phyloP scores from a whole-genome alignment of 2,329 filamentous ascomycete genomes.

The Aspergillus neoniger region DNA sequence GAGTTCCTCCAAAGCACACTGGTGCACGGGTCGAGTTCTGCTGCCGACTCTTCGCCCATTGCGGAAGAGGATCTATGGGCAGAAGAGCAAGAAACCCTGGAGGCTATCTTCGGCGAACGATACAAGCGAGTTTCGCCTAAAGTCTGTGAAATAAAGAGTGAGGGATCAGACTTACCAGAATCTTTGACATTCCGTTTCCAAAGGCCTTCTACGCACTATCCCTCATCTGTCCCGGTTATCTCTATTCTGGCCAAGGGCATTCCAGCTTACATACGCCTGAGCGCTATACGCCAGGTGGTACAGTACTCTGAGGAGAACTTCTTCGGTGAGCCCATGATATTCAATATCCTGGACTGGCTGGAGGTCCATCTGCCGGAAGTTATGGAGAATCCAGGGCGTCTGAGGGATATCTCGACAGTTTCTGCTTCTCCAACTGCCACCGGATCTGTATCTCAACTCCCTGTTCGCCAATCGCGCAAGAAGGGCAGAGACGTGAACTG shows the following conservation, averaged over 20 bases:
- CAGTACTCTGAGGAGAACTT: conserved; percentile 70
- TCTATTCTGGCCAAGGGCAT: conserved; percentile 68
- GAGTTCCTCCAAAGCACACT: conserved; percentile 75
- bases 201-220: conserved; percentile 70
- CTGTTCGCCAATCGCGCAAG: conserved; percentile 32
- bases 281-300: conserved; percentile 76
- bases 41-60: conserved; percentile 18
- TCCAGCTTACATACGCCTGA: conserved; percentile 90
- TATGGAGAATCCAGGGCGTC: conserved; percentile 77
- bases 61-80: conserved; percentile 66
- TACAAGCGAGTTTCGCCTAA: conserved; percentile 63
- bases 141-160: conserved; percentile 70
- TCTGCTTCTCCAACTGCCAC: conserved; percentile 53
- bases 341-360: conserved; percentile 86
- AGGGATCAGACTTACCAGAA: conserved; percentile 48
- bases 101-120: conserved; percentile 80
- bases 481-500: conserved; percentile 65
- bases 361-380: conserved; percentile 81
- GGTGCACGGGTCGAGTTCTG: conserved; percentile 47
- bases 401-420: conserved; percentile 81
- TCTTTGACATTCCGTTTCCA: conserved; percentile 65
- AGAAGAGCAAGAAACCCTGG: conserved; percentile 80
- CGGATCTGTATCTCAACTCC: conserved; percentile 25
- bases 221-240: conserved; percentile 66
- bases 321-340: conserved; percentile 85